Conservation (phyloP, 306 rosid species). For the Heteromeles arbutifolia region DNA sequence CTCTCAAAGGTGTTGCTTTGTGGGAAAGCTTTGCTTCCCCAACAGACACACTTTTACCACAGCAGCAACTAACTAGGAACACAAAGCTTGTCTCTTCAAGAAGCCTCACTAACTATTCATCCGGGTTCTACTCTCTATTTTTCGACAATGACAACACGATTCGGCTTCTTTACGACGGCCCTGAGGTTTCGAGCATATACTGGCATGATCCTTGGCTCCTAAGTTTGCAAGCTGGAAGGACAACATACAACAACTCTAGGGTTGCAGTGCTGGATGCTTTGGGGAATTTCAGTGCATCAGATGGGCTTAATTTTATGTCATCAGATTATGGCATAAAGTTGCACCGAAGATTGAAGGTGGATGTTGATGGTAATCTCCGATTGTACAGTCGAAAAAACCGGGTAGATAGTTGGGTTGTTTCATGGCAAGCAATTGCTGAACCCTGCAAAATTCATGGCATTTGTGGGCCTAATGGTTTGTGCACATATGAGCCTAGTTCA, state of each 20-base stretch:
- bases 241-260: slow-evolving; percentile 34
- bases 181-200: slow-evolving; percentile 33
- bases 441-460: slow-evolving; percentile 49
- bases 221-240: slow-evolving; percentile 23
- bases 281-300: slow-evolving; percentile 50
- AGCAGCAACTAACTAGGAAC: slow-evolving; percentile 32
- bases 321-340: slow-evolving; percentile 30
- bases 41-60: slow-evolving; percentile 47
- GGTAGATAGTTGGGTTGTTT: slow-evolving; percentile 21
- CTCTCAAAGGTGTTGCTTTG: background rate
- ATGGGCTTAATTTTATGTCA: slow-evolving; percentile 23
- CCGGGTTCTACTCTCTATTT: slow-evolving; percentile 37
- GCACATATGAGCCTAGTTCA: background rate
- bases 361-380: slow-evolving; percentile 41
- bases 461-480: slow-evolving; percentile 22
- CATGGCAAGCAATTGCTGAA: slow-evolving; percentile 40
- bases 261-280: slow-evolving; percentile 31
- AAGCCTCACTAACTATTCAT: slow-evolving; percentile 37
- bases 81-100: slow-evolving; percentile 33
- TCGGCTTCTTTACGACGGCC: slow-evolving; percentile 40
- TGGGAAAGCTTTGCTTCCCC: slow-evolving; percentile 64
- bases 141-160: slow-evolving; percentile 43
- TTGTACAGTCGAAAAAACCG: slow-evolving; percentile 30
- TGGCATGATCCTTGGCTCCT: slow-evolving; percentile 52
- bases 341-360: slow-evolving; percentile 36